phyloP scores from a whole-genome alignment of 352 stramenopile genomes.

The Thraustotheca clavata region DNA sequence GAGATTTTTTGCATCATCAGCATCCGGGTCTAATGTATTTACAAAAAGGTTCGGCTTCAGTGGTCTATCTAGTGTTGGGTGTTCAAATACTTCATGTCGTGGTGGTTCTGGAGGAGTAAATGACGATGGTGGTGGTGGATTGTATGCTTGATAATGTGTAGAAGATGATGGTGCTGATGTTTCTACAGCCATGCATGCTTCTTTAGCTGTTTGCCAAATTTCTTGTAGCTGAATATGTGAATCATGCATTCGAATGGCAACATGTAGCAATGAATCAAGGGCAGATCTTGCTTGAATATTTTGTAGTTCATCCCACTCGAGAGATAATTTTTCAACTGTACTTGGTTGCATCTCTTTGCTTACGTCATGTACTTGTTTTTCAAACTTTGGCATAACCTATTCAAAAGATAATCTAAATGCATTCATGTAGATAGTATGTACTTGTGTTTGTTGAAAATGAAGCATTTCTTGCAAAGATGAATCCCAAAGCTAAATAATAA shows the following conservation, averaged over 20 bases:
- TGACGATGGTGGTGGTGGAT: not conserved
- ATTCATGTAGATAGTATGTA: not conserved
- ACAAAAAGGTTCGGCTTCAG: not conserved
- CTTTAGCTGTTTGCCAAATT: not conserved
- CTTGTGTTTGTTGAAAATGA: constrained; percentile 1
- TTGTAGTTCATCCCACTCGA: constrained; percentile 16
- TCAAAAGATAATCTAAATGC: not conserved
- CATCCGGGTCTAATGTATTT: not conserved
- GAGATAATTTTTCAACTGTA: not conserved
- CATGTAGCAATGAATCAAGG: constrained; percentile 8
- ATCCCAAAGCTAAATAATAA: not conserved
- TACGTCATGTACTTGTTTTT: constrained; percentile 14
- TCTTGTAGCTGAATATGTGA: not conserved
- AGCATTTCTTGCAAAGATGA: constrained; percentile 8
- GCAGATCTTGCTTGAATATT: not conserved
- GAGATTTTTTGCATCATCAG: not conserved
- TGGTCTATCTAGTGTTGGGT: constrained; percentile 7
- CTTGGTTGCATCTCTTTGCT: not conserved
- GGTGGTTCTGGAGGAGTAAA: not conserved
- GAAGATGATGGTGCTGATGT: not conserved
- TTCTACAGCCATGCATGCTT: not conserved
- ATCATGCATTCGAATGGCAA: not conserved
- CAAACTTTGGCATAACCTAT: constrained; percentile 15
- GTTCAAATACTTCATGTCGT: too few species aligned
- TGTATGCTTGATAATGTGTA: too few species aligned